Evolutionary conservation across 2,329 filamentous ascomycete genomes (phyloP), one percentile per base, ranked within the genome.

Genomic region (Byssochlamys sp.): DNA sequence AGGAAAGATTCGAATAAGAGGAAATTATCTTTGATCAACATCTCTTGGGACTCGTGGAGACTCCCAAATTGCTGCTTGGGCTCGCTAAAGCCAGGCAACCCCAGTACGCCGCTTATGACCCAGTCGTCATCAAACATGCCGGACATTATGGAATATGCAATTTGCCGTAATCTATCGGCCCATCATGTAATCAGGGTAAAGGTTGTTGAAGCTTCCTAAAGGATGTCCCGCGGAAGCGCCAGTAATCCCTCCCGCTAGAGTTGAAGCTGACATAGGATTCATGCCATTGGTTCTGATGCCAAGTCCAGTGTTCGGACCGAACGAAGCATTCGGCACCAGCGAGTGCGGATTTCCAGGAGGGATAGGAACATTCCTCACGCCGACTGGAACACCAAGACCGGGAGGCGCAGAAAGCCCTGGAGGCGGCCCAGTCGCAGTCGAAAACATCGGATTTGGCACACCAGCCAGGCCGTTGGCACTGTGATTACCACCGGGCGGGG

Each of bases 371-470:
- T 68, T 69, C 58, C 69, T 64, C 61, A 72, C 59, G 7, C 66
- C 64, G 63, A 74, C 63, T 14, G 69, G 69, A 63, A 73, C 71
- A 12, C 76, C 78, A 33, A 92, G 77, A 11, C 89, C 89, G 1
- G 90, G 89, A 12, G 91, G 91, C 5, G 84, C 85, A 1, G 84
- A 71, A 7, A 96, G 81, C 2, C 91, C 91, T 0, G 91, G 91
- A 11, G 91, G 91, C 26, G 91, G 91, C 0, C 89, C 86, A 65
- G 80, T 88, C 33, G 84, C 84, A 1, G 84, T 84, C 1, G 85
- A 80, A 67, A 90, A 91, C 39, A 82, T 80, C 62, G 80, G 82
- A 26, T 77, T 79, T 66, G 84, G 81, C 61, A 84, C 78, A 26
- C 80, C 72, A 58, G 72, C 73, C n/a, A 73, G 59, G 35, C 75